Base-by-base conservation (phyloP, 176 grass and related monocot species). In the Zizania latifolia region DNA sequence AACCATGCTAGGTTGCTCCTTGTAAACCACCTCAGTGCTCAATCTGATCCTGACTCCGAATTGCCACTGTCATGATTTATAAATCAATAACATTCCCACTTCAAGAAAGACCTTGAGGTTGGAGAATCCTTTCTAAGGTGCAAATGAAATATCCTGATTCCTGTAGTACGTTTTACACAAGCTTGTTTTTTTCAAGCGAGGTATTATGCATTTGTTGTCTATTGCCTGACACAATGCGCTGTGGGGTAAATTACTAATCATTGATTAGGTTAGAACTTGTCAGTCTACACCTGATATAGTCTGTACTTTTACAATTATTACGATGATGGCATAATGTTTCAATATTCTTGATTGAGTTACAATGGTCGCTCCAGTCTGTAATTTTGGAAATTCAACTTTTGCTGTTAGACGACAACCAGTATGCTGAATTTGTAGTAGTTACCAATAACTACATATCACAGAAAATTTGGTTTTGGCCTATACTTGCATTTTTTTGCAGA, bases 1-100 rank as follows among this genome's bases (percentile, higher is more conserved):
- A 99, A 99, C 81, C 89, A 82, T 65, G 91, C 89, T 1, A 86
- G 91, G 74, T 82, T 86, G 75, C 84, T 99, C 43, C 91, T 99
- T 56, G 48, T 92, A 9, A 45, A 74, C 35, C 89, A 99, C 67
- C 78, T 99, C 69, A 72, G 78, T 84, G 43, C 81, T 2, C 81
- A 80, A 33, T 83, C 68, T 45, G 61, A 78, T 56, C 80, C 75
- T 50, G 73, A 65, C 12, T 28, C 50, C 34, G 60, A 74, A 44
- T 35, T 72, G 28, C 68, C 74, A 43, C 1, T 68, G 10, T 61
- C 75, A 35, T 53, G 73, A 62, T 61, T 66, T 83, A 51, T 3
- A 22, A 33, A 23, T 78, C 67, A 73, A 78, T 36, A 76, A 68
- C 3, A 7, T 4, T 58, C 6, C 6, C 26, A 10, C 41, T 78